phyloP scores from a whole-genome alignment of 1,284 basidiomycete species.

The Trametes sp. region DNA sequence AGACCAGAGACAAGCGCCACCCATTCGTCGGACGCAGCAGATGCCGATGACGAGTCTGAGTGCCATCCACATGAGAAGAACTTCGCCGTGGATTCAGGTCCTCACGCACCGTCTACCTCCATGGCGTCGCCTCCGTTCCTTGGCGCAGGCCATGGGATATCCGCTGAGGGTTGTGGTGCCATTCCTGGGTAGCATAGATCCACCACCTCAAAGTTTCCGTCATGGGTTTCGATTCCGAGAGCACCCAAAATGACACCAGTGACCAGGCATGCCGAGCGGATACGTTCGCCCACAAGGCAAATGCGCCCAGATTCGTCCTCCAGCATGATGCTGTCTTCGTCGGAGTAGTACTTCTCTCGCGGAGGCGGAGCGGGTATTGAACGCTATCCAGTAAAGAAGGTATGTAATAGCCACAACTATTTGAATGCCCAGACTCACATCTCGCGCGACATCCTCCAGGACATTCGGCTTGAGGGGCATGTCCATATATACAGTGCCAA shows the following conservation, averaged over 20 bases:
- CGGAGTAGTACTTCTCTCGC: slow-evolving; percentile 77
- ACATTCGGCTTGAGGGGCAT: slow-evolving; percentile 99
- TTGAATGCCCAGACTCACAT: slow-evolving; percentile 62
- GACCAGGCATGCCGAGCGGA: slow-evolving; percentile 68
- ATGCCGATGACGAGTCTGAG: background rate
- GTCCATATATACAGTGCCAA: slow-evolving; percentile 97
- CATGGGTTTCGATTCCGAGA: slow-evolving; percentile 88
- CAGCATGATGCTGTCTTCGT: slow-evolving; percentile 85
- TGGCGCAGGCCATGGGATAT: slow-evolving; percentile 37
- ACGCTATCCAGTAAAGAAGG: slow-evolving; percentile 60
- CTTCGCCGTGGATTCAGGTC: background rate
- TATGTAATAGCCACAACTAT: background rate
- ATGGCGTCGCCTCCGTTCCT: slow-evolving; percentile 45
- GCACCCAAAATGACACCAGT: slow-evolving; percentile 93
- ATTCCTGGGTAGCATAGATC: slow-evolving; percentile 89
- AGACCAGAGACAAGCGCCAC: slow-evolving; percentile 89
- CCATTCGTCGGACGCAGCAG: slow-evolving; percentile 63
- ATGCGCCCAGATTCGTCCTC: slow-evolving; percentile 97
- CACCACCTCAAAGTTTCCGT: slow-evolving; percentile 94
- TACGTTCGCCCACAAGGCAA: slow-evolving; percentile 79
- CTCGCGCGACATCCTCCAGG: slow-evolving; percentile 91
- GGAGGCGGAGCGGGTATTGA: slow-evolving; percentile 88
- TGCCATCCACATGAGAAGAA: background rate
- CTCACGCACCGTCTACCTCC: slow-evolving; percentile 51
- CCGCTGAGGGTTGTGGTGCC: slow-evolving; percentile 61